Percentiles rank a stretch among this genome's conserved stretches.
These are phyloP conservation scores for Candida tropicalis DNA, from an alignment of 1,139 yeast genomes.

Conservation along the genomic window DNA sequence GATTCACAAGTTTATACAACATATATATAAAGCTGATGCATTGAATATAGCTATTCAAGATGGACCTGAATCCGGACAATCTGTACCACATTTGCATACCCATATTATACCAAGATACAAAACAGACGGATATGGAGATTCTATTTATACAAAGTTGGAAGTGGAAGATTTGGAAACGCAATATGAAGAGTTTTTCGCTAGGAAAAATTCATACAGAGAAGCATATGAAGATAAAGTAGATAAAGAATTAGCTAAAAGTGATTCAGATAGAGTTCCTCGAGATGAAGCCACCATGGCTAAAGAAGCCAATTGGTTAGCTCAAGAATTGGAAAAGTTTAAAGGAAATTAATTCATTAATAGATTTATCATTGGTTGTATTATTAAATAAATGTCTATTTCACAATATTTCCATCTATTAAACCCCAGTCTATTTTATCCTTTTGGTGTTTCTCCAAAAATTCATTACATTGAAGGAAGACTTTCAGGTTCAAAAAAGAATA, in stretches of 20 bases:
- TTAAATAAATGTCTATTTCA: slow-evolving; percentile 10
- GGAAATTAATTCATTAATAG: neutral
- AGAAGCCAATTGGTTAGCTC: slow-evolving; percentile 59
- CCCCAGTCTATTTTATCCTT: slow-evolving; percentile 68
- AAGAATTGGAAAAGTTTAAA: slow-evolving; percentile 39
- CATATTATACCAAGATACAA: slow-evolving; percentile 84
- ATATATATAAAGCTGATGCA: slow-evolving; percentile 73
- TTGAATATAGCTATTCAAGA: slow-evolving; percentile 91
- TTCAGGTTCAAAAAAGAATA: slow-evolving; percentile 74
- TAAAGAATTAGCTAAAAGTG: slow-evolving; percentile 29
- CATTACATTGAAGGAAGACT: slow-evolving; percentile 73
- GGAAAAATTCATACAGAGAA: slow-evolving; percentile 26
- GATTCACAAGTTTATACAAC: slow-evolving; percentile 65
- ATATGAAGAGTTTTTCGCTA: slow-evolving; percentile 32
- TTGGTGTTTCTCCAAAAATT: slow-evolving; percentile 62
- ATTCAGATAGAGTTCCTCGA: slow-evolving; percentile 54
- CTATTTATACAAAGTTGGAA: slow-evolving; percentile 64
- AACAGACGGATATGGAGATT: slow-evolving; percentile 61
- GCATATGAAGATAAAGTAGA: slow-evolving; percentile 11
- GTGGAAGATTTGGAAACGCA: slow-evolving; percentile 34
- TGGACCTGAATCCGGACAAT: slow-evolving; percentile 94
- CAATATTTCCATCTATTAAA: slow-evolving; percentile 29
- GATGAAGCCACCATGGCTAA: slow-evolving; percentile 59
- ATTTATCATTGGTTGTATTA: neutral
- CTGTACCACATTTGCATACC: slow-evolving; percentile 90